phyloP scores from a whole-genome alignment of 140 eudicot species.

The Stevia rebaudiana region DNA sequence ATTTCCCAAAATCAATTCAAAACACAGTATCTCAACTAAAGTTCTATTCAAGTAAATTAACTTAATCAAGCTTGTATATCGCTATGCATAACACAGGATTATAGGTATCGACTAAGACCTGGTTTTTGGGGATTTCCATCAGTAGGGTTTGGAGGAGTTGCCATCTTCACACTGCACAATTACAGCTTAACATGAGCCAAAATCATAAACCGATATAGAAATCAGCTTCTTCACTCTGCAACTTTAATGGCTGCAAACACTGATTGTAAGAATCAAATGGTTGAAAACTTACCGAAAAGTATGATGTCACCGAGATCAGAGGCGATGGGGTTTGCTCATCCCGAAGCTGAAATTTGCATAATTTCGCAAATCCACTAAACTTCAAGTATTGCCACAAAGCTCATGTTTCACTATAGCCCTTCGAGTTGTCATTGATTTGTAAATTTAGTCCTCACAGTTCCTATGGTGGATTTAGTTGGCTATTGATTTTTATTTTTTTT shows the following conservation, averaged over 20 bases:
- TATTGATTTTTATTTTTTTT: no score
- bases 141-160: constrained; percentile 40
- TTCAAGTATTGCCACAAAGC: neutral
- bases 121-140: constrained; percentile 31
- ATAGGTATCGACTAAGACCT: constrained; percentile 17
- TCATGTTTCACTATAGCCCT: neutral
- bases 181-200: neutral
- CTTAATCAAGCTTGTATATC: constrained; percentile 10
- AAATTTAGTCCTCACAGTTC: neutral
- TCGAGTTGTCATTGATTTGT: neutral
- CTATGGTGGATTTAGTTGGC: no score
- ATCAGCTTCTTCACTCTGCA: constrained; percentile 9
- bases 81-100: neutral
- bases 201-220: constrained; percentile 1
- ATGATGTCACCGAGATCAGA: constrained; percentile 29
- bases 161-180: constrained; percentile 25
- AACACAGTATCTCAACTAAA: neutral
- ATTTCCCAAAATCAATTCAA: constrained; percentile 1
- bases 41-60: neutral
- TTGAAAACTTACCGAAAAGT: constrained; percentile 21
- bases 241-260: neutral
- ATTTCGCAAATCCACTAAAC: neutral
- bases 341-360: constrained; percentile 18
- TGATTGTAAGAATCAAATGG: neutral
- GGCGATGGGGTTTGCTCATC: constrained; percentile 29